phyloP scores from a whole-genome alignment of 805 yeast genomes.

The Isabelozyma heimii region DNA sequence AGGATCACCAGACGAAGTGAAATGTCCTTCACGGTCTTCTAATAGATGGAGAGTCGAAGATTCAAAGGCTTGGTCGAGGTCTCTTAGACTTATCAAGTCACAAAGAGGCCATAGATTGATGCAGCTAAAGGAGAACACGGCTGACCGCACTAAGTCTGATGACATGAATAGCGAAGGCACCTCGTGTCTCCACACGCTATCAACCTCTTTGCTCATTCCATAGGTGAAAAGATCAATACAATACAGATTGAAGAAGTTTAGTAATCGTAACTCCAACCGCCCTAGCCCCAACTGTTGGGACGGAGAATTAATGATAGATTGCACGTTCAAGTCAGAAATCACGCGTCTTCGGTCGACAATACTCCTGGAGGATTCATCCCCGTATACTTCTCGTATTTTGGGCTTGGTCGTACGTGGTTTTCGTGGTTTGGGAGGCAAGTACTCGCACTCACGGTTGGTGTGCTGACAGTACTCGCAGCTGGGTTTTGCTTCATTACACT shows the following conservation, averaged over 20 bases:
- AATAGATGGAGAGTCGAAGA: background rate
- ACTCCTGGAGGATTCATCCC: background rate
- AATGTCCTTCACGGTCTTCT: too few relatives aligned
- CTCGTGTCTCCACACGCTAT: conserved; percentile 22
- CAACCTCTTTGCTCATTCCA: conserved; percentile 16
- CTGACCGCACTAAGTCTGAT: conserved; percentile 22
- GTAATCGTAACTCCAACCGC: conserved; percentile 21
- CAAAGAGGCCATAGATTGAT: conserved; percentile 22
- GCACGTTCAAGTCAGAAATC: background rate
- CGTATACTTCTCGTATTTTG: background rate
- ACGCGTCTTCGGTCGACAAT: background rate
- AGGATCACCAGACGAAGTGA: background rate
- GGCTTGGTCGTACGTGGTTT: background rate
- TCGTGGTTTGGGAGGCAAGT: conserved; percentile 9
- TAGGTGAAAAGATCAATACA: conserved; percentile 26
- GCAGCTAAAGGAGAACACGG: conserved; percentile 21
- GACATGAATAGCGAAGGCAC: conserved; percentile 22
- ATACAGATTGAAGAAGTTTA: conserved; percentile 24
- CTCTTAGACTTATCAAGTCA: conserved; percentile 7
- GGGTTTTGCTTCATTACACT: conserved; percentile 29
- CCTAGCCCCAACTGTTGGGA: conserved; percentile 8
- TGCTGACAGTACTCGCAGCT: conserved; percentile 31
- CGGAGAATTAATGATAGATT: background rate
- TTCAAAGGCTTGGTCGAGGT: background rate
- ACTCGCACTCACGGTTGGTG: conserved; percentile 22